Conservation (phyloP, 495 filamentous ascomycete genomes). For the Hypomontagnella monticulosa region DNA sequence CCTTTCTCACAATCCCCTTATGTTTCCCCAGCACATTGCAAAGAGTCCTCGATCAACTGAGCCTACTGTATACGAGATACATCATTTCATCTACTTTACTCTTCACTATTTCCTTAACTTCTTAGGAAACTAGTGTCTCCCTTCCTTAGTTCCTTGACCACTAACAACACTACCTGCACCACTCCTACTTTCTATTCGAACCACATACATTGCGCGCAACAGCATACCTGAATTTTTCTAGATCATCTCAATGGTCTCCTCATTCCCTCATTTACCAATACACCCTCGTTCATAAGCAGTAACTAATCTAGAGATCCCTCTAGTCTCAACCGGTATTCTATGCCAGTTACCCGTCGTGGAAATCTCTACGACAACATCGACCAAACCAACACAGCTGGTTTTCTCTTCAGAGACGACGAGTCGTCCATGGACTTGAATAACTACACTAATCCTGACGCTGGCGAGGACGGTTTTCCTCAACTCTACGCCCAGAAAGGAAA, state of each 20-base stretch:
- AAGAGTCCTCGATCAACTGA: not conserved
- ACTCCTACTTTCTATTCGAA: too few relatives aligned
- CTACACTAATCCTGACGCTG: constrained; percentile 75
- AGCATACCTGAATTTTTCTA: not conserved
- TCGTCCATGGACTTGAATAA: constrained; percentile 64
- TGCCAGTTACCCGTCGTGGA: constrained; percentile 79
- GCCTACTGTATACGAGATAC: constrained; percentile 1
- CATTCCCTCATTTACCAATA: not conserved
- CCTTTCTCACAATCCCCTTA: not conserved
- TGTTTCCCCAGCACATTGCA: not conserved
- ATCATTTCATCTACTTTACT: not conserved
- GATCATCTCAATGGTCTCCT: not conserved
- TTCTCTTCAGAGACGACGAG: constrained; percentile 86
- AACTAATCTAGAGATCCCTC: constrained; percentile 24
- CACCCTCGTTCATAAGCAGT: not conserved
- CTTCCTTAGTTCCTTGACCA: too few relatives aligned
- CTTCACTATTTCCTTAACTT: not conserved
- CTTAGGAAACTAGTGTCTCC: too few relatives aligned
- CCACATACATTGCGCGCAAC: too few relatives aligned
- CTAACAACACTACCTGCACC: too few relatives aligned
- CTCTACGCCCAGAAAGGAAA: constrained; percentile 75
- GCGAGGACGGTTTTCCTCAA: constrained; percentile 86
- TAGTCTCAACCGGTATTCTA: constrained; percentile 86
- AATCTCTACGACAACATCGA: constrained; percentile 68
- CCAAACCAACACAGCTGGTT: constrained; percentile 80